A percentile compares a stretch with the other conserved stretches of the same genome.
Evolutionary conservation across 2,329 filamentous ascomycete species (phyloP).

Genomic region (Thielaviopsis populi): DNA sequence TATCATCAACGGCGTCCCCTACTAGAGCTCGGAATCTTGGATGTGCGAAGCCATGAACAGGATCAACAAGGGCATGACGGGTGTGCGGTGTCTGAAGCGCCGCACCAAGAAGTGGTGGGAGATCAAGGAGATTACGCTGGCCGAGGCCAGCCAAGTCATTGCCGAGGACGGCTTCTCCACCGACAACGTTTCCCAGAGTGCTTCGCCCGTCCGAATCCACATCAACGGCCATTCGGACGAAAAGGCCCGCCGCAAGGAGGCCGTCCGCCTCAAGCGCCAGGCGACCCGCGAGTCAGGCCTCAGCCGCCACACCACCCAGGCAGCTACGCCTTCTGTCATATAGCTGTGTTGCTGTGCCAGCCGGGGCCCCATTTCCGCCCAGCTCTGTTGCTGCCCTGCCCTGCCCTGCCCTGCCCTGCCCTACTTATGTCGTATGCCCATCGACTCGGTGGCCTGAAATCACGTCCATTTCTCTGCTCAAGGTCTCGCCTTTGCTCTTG

Average conservation of each 20-base stretch:
- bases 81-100: constrained; percentile 8
- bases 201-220: neutral
- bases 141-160: neutral
- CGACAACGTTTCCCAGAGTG: neutral
- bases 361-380: neutral
- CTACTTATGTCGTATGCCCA: neutral
- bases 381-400: neutral
- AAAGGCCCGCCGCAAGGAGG: constrained; percentile 8
- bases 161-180: constrained; percentile 4
- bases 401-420: neutral
- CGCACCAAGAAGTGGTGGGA: constrained; percentile 12
- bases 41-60: constrained; percentile 10
- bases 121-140: constrained; percentile 8
- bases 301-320: neutral
- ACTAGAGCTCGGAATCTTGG: constrained; percentile 11
- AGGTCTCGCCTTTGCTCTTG: neutral
- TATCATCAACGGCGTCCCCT: neutral
- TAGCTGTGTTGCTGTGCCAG: neutral
- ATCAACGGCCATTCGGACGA: constrained; percentile 1
- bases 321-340: neutral
- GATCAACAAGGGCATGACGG: constrained; percentile 6
- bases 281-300: neutral
- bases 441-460: neutral
- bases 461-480: neutral
- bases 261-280: neutral